Conservation (phyloP, 192 early-diverging fungal genomes). For the Entomortierella chlamydospora region DNA sequence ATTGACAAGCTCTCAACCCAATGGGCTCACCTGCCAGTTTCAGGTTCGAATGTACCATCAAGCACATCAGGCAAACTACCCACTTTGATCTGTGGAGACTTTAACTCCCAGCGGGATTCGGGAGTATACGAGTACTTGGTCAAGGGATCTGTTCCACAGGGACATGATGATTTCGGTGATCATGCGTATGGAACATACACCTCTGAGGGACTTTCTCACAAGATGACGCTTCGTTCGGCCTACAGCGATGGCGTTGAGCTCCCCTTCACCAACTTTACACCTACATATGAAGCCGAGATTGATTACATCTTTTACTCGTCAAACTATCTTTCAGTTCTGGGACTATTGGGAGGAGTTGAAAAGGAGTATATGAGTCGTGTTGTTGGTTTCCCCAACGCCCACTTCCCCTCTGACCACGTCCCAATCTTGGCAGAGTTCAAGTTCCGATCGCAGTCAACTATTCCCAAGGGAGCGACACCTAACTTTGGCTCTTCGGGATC, state of each 20-base stretch:
- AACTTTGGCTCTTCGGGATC: conserved; percentile 43
- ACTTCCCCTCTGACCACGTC: conserved; percentile 87
- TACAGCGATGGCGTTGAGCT: conserved; percentile 81
- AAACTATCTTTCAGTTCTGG: conserved; percentile 79
- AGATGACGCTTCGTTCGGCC: conserved; percentile 83
- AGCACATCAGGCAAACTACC: conserved; percentile 59
- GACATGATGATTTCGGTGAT: conserved; percentile 86
- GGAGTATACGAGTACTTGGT: conserved; percentile 95
- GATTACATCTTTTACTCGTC: conserved; percentile 96
- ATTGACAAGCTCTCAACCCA: conserved; percentile 72
- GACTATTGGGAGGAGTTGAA: conserved; percentile 86
- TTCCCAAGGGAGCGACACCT: conserved; percentile 35
- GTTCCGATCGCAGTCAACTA: conserved; percentile 58
- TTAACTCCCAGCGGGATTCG: conserved; percentile 90
- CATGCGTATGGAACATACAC: conserved; percentile 90
- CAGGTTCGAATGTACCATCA: conserved; percentile 42
- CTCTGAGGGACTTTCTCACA: conserved; percentile 84
- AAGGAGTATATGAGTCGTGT: conserved; percentile 77
- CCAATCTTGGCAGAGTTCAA: conserved; percentile 81
- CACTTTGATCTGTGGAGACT: conserved; percentile 92
- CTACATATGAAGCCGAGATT: conserved; percentile 87
- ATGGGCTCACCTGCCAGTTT: conserved; percentile 53
- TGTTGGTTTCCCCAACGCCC: conserved; percentile 95
- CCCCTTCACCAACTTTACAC: conserved; percentile 93
- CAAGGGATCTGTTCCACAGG: conserved; percentile 77